Evolutionary conservation across 345 rosid genomes (phyloP).

Genomic region (Citrus maxima): DNA sequence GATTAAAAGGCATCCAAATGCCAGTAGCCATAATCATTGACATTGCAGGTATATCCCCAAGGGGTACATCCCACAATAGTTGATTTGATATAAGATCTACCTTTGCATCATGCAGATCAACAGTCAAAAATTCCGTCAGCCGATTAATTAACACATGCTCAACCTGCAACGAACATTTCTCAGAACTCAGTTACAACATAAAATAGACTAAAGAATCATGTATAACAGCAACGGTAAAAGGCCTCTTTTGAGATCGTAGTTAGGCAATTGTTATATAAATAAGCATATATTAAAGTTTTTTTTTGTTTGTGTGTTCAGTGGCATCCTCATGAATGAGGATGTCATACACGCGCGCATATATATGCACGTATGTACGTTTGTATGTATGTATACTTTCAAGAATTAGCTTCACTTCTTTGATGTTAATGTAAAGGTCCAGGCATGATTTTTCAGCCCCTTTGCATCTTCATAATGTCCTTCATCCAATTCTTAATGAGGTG

Average conservation of each 20-base stretch:
- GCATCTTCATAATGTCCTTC: not conserved
- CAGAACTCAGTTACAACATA: constrained; percentile 10
- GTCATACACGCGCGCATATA: not conserved
- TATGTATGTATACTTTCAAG: not conserved
- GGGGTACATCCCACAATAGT: not conserved
- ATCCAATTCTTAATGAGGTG: not conserved
- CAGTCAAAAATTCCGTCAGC: constrained; percentile 52
- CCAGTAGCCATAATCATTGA: not conserved
- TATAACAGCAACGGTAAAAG: not conserved
- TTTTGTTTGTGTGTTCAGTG: no score
- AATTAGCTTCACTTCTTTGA: not conserved
- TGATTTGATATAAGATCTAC: constrained; percentile 22
- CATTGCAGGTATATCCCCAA: not conserved
- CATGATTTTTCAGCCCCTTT: not conserved
- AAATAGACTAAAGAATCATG: not conserved
- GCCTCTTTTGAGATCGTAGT: not conserved
- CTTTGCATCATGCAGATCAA: constrained; percentile 75
- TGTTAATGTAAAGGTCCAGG: not conserved
- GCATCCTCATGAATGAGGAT: no score
- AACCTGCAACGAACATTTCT: constrained; percentile 42
- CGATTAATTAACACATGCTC: constrained; percentile 77
- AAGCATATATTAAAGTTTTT: not conserved
- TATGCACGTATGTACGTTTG: no score
- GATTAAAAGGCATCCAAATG: not conserved
- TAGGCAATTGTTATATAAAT: not conserved